Evolutionary conservation across 352 stramenopile species (phyloP).

Genomic region (Pythium scleroteichum): DNA sequence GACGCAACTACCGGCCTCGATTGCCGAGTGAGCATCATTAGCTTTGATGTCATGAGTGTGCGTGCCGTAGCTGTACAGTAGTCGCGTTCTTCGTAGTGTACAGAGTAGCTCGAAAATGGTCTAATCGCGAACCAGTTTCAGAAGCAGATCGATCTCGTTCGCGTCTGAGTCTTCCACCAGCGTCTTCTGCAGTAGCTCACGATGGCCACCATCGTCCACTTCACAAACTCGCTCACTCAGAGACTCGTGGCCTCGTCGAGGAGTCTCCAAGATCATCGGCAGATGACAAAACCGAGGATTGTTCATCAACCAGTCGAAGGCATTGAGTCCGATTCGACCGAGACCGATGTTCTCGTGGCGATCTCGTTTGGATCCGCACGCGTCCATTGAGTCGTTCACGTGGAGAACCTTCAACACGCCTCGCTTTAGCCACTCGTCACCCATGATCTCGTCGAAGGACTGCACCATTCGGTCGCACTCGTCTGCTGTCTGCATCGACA

Average conservation of each 20-base stretch:
- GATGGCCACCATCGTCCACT: slow-evolving; percentile 5
- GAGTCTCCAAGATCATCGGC: slow-evolving; percentile 54
- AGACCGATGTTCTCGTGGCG: slow-evolving; percentile 48
- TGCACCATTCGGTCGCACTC: slow-evolving; percentile 40
- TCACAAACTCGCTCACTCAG: not conserved
- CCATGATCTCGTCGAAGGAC: slow-evolving; percentile 31
- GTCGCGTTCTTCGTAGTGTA: not conserved
- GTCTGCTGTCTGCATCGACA: slow-evolving; percentile 21
- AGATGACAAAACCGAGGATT: slow-evolving; percentile 33
- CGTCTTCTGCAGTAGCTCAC: slow-evolving; percentile 1
- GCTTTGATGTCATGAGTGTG: not conserved
- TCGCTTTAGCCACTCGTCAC: slow-evolving; percentile 23
- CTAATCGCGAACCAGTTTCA: slow-evolving; percentile 15
- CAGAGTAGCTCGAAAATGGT: not conserved
- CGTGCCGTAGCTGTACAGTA: not conserved
- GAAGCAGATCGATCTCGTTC: slow-evolving; percentile 28
- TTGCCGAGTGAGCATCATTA: slow-evolving; percentile 8
- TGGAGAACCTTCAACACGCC: slow-evolving; percentile 46
- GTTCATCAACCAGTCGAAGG: slow-evolving; percentile 50
- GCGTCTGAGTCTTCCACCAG: slow-evolving; percentile 18
- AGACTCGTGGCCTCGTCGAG: slow-evolving; percentile 19
- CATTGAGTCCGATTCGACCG: slow-evolving; percentile 31
- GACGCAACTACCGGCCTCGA: slow-evolving; percentile 1
- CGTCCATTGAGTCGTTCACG: slow-evolving; percentile 47
- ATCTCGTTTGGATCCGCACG: slow-evolving; percentile 32